Base-by-base conservation (phyloP, 2,329 filamentous ascomycete genomes). In the Botrytis cinerea region DNA sequence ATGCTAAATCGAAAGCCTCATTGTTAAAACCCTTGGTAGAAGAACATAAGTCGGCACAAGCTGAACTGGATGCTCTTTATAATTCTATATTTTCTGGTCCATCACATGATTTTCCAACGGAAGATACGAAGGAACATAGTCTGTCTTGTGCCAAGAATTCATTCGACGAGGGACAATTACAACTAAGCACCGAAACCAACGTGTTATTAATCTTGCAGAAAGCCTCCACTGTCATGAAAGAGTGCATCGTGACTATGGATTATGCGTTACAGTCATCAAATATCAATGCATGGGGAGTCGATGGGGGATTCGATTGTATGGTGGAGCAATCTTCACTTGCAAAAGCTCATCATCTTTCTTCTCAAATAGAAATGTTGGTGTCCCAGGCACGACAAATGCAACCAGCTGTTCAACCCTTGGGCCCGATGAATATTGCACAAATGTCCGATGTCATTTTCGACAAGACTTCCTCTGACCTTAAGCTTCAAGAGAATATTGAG, bases 371-470 rank as follows among this genome's bases (percentile, higher is more conserved):
- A 25, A 81, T 81, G 78, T 75, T 82, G 45, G 78, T 83, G 16
- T 70, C 79, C 14, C 84, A 85, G 69, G 83, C 87, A 5, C 81
- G 80, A 63, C 79, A 79, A 16, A 78, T 83, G 45, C 84, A 83
- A 5, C 83, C 82, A 0, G 73, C 80, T 1, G 80, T 87, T 6
- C 78, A 79, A 4, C 76, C 78, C 4, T 79, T 88, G 67, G 78
- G 80, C 0, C 73, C 77, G 0, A 81, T 87, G 32, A 79, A 79
- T 32, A 85, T 88, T 67, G 83, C 84, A 1, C 81, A 84, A 48
- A 82, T 87, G 78, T 81, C 81, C 25, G 86, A 88, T 74, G 82
- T 88, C 1, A 81, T 88, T 43, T 87, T 88, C 75, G 86, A 88
- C 76, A 88, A 87, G 67, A 83, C 86, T 73, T 86, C 86, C 76